Evolutionary conservation across 176 grass and related monocot species (phyloP).

Genomic region (Aegilops tauschii): DNA sequence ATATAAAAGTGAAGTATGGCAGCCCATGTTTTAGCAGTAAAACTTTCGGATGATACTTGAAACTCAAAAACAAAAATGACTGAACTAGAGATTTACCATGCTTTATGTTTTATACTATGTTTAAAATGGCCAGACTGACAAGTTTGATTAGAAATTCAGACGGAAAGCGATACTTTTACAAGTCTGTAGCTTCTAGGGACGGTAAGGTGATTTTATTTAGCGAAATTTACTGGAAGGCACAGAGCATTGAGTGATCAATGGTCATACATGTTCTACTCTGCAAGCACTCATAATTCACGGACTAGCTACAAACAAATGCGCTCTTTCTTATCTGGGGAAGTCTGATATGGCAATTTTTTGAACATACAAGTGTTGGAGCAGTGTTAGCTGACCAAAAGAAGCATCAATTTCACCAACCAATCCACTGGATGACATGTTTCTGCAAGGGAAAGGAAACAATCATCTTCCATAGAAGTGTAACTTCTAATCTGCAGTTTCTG

Average conservation of each 20-base stretch:
- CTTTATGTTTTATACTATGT: background rate
- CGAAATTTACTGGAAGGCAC: background rate
- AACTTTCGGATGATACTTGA: background rate
- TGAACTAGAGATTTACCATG: background rate
- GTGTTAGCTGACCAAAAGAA: conserved; percentile 33
- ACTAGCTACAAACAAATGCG: background rate
- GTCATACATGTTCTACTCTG: background rate
- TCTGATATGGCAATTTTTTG: background rate
- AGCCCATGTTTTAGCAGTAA: background rate
- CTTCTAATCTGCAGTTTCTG: background rate
- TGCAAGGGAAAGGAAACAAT: conserved; percentile 12
- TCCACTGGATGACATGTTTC: conserved; percentile 38
- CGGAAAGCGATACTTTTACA: background rate
- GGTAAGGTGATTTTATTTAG: background rate
- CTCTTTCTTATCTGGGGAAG: background rate
- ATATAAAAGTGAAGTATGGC: background rate
- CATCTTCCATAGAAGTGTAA: background rate
- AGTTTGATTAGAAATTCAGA: background rate
- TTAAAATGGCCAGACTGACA: background rate
- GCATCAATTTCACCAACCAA: conserved; percentile 32
- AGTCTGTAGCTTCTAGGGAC: background rate
- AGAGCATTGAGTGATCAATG: background rate
- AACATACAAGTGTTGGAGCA: conserved; percentile 36
- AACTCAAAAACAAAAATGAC: background rate
- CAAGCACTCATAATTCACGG: background rate